Percentiles rank a stretch among this genome's conserved stretches.
These are phyloP conservation scores for Entonaema liquescens DNA, from an alignment of 495 filamentous ascomycete genomes.

Conservation along the genomic window DNA sequence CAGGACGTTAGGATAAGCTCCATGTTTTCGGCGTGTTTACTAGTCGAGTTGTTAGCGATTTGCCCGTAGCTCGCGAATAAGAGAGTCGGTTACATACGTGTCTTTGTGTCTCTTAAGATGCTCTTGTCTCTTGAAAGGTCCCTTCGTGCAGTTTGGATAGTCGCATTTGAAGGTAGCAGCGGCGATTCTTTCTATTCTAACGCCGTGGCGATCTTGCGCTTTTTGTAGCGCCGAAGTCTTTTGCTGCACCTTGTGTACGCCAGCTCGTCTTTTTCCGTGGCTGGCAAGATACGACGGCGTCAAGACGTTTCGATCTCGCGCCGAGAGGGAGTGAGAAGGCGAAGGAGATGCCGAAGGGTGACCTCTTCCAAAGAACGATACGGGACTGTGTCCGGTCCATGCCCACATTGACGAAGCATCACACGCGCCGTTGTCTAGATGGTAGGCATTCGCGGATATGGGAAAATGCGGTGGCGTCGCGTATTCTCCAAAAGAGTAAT, in stretches of 20 bases:
- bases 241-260: conserved; percentile 44
- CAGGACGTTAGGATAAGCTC: conserved; percentile 31
- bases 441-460: conserved; percentile 20
- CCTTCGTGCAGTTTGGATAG: conserved; percentile 51
- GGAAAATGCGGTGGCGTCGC: conserved; percentile 28
- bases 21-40: conserved; percentile 37
- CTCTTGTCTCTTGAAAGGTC: conserved; percentile 67
- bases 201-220: conserved; percentile 33
- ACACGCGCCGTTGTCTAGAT: conserved; percentile 13
- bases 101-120: conserved; percentile 72
- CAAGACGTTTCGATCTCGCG: conserved; percentile 21
- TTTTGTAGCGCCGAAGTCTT: conserved; percentile 48
- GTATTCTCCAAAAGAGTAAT: conserved; percentile 33
- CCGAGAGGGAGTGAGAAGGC: conserved; percentile 24
- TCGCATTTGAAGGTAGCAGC: conserved; percentile 43
- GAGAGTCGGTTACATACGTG: conserved; percentile 59
- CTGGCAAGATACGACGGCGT: conserved; percentile 29
- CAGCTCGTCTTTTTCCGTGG: conserved; percentile 36
- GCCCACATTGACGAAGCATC: conserved; percentile 36
- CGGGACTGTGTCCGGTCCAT: conserved; percentile 37
- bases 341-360: conserved; percentile 34
- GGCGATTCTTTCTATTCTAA: conserved; percentile 40
- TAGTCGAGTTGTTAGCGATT: conserved; percentile 18
- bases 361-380: conserved; percentile 33
- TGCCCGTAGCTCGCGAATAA: neutral